Evolutionary conservation across 148 eudicot genomes (phyloP).

Genomic region (Silene latifolia): DNA sequence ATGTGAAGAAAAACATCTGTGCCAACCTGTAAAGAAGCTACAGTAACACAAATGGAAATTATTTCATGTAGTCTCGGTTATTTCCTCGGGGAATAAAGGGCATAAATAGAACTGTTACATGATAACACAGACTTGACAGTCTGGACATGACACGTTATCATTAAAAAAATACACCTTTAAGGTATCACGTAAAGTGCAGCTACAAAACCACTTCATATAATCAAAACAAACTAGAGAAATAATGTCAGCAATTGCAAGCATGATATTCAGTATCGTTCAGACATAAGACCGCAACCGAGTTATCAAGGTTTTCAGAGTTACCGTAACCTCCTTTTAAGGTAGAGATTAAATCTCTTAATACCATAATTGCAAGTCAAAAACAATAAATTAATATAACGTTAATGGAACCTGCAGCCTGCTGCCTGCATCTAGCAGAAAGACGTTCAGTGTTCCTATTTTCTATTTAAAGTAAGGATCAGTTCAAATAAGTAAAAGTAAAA

Average conservation of each 20-base stretch:
- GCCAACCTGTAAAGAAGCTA: constrained; percentile 8
- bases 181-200: neutral
- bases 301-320: neutral
- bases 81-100: neutral
- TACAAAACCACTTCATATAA: neutral
- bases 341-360: too few relatives aligned
- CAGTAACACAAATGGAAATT: constrained; percentile 3
- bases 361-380: too few relatives aligned
- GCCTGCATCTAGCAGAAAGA: too few relatives aligned
- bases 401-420: too few relatives aligned
- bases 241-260: neutral
- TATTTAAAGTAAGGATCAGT: too few relatives aligned
- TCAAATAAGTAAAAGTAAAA: too few relatives aligned
- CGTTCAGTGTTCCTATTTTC: too few relatives aligned
- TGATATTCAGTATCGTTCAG: too few relatives aligned
- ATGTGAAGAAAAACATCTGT: neutral
- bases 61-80: neutral
- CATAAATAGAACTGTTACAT: neutral
- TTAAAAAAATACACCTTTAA: neutral
- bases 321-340: too few relatives aligned
- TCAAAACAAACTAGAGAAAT: neutral
- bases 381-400: too few relatives aligned
- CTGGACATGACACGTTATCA: too few relatives aligned
- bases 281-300: neutral
- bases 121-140: neutral